A percentile compares a stretch with the other conserved stretches of the same genome.
Conservation (phyloP, 108 stramenopile species). For the Seminavis robusta region DNA sequence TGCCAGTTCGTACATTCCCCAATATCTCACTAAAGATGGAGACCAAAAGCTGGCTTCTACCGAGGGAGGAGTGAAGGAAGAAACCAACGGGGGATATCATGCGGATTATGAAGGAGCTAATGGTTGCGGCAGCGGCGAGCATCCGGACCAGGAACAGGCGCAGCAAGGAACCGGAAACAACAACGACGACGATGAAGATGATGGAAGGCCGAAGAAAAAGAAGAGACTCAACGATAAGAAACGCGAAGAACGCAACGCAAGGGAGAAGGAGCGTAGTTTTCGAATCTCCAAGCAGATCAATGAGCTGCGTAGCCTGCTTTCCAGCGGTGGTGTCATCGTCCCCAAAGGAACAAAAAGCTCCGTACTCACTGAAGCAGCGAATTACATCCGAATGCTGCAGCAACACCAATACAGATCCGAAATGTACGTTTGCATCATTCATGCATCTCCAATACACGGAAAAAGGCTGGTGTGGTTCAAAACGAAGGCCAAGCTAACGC, state of each 20-base stretch:
- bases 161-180: too few relatives aligned
- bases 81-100: too few relatives aligned
- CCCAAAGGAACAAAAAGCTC: slow-evolving; percentile 90
- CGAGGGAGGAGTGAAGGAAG: too few relatives aligned
- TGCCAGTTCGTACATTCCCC: too few relatives aligned
- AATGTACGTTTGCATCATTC: slow-evolving; percentile 48
- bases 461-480: neutral
- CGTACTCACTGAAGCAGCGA: slow-evolving; percentile 83
- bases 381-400: slow-evolving; percentile 86
- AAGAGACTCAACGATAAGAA: slow-evolving; percentile 44
- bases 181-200: slow-evolving; percentile 34
- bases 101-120: too few relatives aligned
- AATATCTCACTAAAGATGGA: too few relatives aligned
- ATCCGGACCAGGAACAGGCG: too few relatives aligned
- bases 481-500: neutral
- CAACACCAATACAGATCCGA: slow-evolving; percentile 81
- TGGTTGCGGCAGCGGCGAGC: too few relatives aligned
- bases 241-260: slow-evolving; percentile 81
- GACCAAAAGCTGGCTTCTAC: too few relatives aligned
- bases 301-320: slow-evolving; percentile 67
- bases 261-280: slow-evolving; percentile 87
- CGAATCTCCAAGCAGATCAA: slow-evolving; percentile 83
- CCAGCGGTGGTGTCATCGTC: slow-evolving; percentile 83
- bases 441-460: neutral
- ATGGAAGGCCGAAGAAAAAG: slow-evolving; percentile 40